phyloP scores from a whole-genome alignment of 1,284 basidiomycete species.

The Sutorius eximius region DNA sequence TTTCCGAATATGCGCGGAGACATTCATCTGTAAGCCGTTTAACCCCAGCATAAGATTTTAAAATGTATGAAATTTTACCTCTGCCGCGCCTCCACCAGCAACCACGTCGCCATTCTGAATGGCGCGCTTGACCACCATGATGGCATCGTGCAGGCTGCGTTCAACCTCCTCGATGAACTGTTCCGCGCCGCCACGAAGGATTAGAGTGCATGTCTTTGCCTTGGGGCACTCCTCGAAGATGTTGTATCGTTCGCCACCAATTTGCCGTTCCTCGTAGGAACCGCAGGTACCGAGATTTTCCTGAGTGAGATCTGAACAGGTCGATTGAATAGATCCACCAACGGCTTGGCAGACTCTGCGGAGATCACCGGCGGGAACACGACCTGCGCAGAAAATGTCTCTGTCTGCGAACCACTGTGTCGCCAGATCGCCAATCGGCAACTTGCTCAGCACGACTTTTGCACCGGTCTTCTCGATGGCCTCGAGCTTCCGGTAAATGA shows the following conservation, averaged over 20 bases:
- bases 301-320: slow-evolving; percentile 87
- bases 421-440: slow-evolving; percentile 97
- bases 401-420: slow-evolving; percentile 99
- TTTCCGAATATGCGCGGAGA: slow-evolving; percentile 90
- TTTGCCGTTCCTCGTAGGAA: slow-evolving; percentile 91
- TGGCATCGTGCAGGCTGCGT: slow-evolving; percentile 95
- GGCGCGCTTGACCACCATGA: slow-evolving; percentile 99
- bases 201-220: slow-evolving; percentile 97
- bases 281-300: slow-evolving; percentile 94
- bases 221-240: slow-evolving; percentile 91
- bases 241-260: slow-evolving; percentile 98
- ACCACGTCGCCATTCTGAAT: slow-evolving; percentile 96
- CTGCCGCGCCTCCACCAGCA: slow-evolving; percentile 95
- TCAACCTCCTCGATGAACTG: slow-evolving; percentile 99
- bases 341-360: slow-evolving; percentile 95
- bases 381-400: slow-evolving; percentile 98
- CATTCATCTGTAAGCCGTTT: slow-evolving; percentile 77
- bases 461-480: slow-evolving; percentile 97
- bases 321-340: slow-evolving; percentile 93
- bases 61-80: slow-evolving; percentile 51
- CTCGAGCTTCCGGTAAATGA: slow-evolving; percentile 97
- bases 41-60: slow-evolving; percentile 11
- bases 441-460: slow-evolving; percentile 96
- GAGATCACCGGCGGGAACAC: slow-evolving; percentile 89
- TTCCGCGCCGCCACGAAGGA: slow-evolving; percentile 95